phyloP scores from a whole-genome alignment of 139 green algal genomes.

The Edaphochlamys debaryana region DNA sequence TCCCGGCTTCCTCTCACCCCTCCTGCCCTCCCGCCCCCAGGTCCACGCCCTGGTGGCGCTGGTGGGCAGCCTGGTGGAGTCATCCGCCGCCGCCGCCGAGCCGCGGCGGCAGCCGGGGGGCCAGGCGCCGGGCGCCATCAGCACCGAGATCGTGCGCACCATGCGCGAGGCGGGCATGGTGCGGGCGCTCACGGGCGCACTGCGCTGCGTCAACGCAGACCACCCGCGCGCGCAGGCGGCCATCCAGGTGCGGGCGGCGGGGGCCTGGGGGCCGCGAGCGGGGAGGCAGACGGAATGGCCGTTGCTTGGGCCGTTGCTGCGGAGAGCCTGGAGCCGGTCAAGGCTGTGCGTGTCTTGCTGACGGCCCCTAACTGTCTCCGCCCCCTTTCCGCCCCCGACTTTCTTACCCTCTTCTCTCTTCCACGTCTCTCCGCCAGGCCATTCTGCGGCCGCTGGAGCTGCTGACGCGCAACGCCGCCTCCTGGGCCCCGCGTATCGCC shows the following conservation, averaged over 20 bases:
- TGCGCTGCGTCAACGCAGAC: conserved; percentile 71
- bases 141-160: conserved; percentile 73
- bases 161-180: conserved; percentile 84
- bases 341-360: too few relatives aligned
- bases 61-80: conserved; percentile 46
- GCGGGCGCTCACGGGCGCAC: conserved; percentile 64
- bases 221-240: conserved; percentile 49
- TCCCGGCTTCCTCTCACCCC: too few relatives aligned
- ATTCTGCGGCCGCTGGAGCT: conserved; percentile 89
- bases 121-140: conserved; percentile 37
- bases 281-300: too few relatives aligned
- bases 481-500: conserved; percentile 39
- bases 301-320: too few relatives aligned
- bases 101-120: neutral
- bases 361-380: too few relatives aligned
- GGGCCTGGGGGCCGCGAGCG: too few relatives aligned
- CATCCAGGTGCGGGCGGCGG: neutral
- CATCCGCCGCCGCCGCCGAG: neutral
- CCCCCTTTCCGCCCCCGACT: too few relatives aligned
- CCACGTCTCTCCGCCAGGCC: neutral
- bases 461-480: conserved; percentile 72
- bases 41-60: conserved; percentile 67
- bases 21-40: conserved; percentile 30
- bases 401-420: neutral
- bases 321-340: too few relatives aligned